A percentile compares a stretch with the other conserved stretches of the same genome.
These are phyloP conservation scores for Protomyces pachydermus DNA, from an alignment of 1,139 yeast species.

Conservation along the genomic window DNA sequence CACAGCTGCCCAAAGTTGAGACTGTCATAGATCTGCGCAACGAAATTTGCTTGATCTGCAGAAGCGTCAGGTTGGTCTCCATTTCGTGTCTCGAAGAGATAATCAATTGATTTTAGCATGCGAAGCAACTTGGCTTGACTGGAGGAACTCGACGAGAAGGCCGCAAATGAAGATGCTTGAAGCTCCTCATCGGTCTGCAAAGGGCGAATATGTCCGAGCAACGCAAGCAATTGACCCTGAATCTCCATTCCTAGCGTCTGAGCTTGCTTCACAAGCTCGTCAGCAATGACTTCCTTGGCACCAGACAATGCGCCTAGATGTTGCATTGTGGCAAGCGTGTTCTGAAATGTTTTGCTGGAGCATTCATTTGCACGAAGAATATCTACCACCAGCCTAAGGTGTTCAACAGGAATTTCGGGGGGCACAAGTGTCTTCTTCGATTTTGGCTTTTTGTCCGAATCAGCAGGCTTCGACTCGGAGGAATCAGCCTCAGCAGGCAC, in stretches of 20 bases:
- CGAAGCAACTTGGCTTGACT: conserved; percentile 83
- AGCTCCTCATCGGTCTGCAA: conserved; percentile 46
- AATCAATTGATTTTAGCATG: conserved; percentile 83
- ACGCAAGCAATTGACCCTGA: conserved; percentile 52
- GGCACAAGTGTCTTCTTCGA: conserved; percentile 43
- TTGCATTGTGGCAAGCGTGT: conserved; percentile 78
- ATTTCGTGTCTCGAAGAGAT: conserved; percentile 41
- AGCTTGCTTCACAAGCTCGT: conserved; percentile 65
- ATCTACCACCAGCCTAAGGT: conserved; percentile 59
- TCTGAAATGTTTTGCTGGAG: conserved; percentile 77
- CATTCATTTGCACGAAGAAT: conserved; percentile 81
- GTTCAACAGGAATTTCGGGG: conserved; percentile 62
- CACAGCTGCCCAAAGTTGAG: conserved; percentile 75
- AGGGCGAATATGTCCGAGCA: conserved; percentile 48
- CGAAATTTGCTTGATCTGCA: conserved; percentile 36
- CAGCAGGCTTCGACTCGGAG: not conserved
- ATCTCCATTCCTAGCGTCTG: conserved; percentile 55
- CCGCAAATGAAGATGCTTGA: conserved; percentile 53
- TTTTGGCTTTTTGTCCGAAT: not conserved
- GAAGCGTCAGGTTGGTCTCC: conserved; percentile 44
- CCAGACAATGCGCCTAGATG: conserved; percentile 60
- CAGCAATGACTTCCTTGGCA: conserved; percentile 62
- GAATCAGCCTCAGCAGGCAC: not conserved
- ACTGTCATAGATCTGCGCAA: not conserved
- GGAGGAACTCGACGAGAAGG: conserved; percentile 75